These are phyloP conservation scores for Blastosporella zonata DNA, from an alignment of 1,284 basidiomycete species.

Conservation along the genomic window DNA sequence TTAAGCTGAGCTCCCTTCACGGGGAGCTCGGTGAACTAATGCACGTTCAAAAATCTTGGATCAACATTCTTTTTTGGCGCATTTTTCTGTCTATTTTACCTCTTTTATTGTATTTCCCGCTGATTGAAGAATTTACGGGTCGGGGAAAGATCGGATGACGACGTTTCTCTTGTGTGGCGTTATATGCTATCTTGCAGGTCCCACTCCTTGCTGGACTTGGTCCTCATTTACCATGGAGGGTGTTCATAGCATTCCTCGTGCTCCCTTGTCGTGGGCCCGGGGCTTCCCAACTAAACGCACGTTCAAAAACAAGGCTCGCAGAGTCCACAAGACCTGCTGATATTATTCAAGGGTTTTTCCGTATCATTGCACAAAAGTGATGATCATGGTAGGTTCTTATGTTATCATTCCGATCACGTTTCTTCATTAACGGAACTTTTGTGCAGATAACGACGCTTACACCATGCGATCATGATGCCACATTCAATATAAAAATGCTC, in stretches of 20 bases:
- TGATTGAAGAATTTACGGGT: no score
- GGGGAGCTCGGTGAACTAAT: constrained; percentile 4
- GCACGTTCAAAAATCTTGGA: constrained; percentile 2
- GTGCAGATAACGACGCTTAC: no score
- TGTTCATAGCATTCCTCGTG: constrained; percentile 6
- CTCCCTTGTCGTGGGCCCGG: constrained; percentile 12
- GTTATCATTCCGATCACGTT: no score
- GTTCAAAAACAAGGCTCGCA: neutral
- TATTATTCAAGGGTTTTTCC: no score
- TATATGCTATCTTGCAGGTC: neutral
- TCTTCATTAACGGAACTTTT: no score
- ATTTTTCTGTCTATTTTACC: neutral
- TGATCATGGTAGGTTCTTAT: neutral
- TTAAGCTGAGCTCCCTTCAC: neutral
- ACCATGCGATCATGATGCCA: no score
- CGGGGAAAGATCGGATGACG: no score
- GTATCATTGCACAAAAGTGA: constrained; percentile 1
- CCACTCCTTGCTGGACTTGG: neutral
- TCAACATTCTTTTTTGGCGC: neutral
- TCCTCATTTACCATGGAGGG: constrained; percentile 4
- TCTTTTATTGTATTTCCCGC: no score
- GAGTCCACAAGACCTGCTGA: no score
- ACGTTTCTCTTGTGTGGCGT: neutral
- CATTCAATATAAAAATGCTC: no score
- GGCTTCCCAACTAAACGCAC: constrained; percentile 10